Base-by-base conservation (phyloP, 805 yeast species). In the Candida pseudoglaebosa region DNA sequence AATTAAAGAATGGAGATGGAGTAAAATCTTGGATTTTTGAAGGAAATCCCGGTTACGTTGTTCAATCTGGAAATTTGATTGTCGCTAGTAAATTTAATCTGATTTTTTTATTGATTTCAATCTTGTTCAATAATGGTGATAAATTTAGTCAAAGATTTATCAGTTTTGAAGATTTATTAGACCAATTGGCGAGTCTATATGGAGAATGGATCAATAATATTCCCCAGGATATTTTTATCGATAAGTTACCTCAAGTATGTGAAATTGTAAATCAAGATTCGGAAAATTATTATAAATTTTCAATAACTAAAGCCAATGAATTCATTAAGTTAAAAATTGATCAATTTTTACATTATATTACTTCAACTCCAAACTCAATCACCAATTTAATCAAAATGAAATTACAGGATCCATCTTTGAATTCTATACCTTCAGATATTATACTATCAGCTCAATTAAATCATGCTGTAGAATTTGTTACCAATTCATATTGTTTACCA, bases 381-480 rank as follows among this genome's bases (percentile, higher is more conserved):
- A 20, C 47, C 1, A 44, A 33, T 3, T 48, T 45, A 19, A 47
- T 60, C 12, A 50, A 47, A 34, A 45, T 45, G 19, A 52, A 51
- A 20, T 41, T 61, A 14, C 45, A 39, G 26, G 53, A 48, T 18
- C 42, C 42, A 3, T 38, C 41, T 14, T 37, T 59, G 49, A 29
- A 41, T 36, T 38, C 44, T 49, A 33, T 60, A 32, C 52, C 71
- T 47, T 16, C 30, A 21, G 24, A 38, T 8, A 26, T 46, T 17
- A 14, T 44, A 14, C 36, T 42, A 5, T 24, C 28, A 19, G 47
- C 70, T 13, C 57, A 66, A 14, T 53, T 59, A 12, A 65, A 63
- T 38, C 57, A 69, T 38, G 56, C 82, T 4, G 57, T 80, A 3
- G 70, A 73, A 19, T 54, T 80, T 20, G 43, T 80, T 4, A 69